Evolutionary conservation across 495 filamentous ascomycete species (phyloP), one percentile per base, ranked within the genome.

Genomic region (Aspergillus hancockii): DNA sequence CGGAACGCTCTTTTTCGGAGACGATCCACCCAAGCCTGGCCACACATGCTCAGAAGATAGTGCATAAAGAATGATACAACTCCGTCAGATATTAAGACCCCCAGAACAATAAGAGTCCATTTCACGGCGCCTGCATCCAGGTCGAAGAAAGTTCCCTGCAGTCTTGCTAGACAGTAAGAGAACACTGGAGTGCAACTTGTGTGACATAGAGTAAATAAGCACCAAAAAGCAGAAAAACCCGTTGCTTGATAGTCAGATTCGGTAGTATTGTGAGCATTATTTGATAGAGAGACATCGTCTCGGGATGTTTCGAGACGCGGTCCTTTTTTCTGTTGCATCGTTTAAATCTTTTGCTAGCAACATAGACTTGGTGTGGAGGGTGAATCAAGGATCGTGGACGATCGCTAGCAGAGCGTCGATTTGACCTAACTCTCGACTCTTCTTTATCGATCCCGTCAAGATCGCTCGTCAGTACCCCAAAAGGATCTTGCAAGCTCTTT

Each of bases 231-330:
- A 96, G 74, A 41, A 85, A 68, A 0, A 82, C 3, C 6, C 82
- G 84, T 25, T 85, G 76, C 2, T 54, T 71, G 40, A 54, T 56
- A 6, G 76, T 74, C 9, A 97, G 69, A 1, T 68, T 81, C 2
- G 91, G 90, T 84, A 90, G 88, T 6, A 96, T 78, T 0, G 90
- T 93, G 23, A 71, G 65, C 49, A 97, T 75, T n/a, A 95, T 92
- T 38, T 74, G 65, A 8, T 60, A 67, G 0, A 93, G 63, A 0
- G 86, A 60, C 12, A 67, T 54, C 23, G 52, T 52, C 18, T 67
- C 54, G 7, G 45, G 22, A 18, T 66, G 57, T 53, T 64, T 59
- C 14, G 8, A n/a, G 1, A 34, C 13, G 31, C 28, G 50, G 13
- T 36, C 32, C 32, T 10, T 8, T 21, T 22, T 13, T 36, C 28